These are phyloP conservation scores for Populus hybrid DNA, from an alignment of 441 rosid species.

Conservation along the genomic window DNA sequence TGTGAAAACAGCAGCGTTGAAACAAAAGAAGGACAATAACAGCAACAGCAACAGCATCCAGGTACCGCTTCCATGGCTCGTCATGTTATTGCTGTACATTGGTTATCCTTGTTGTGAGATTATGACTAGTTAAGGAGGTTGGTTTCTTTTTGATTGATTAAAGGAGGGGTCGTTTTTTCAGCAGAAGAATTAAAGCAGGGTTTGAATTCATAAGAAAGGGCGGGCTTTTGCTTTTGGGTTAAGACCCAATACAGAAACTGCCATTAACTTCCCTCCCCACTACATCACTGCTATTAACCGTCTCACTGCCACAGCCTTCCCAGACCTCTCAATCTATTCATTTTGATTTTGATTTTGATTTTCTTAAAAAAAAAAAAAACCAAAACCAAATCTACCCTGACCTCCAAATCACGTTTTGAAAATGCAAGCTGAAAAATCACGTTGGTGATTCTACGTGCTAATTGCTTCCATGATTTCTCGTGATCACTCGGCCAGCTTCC, in stretches of 20 bases:
- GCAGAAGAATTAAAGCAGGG: neutral
- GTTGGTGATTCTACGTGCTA: neutral
- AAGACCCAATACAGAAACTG: neutral
- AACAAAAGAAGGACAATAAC: slow-evolving; percentile 14
- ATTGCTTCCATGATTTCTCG: neutral
- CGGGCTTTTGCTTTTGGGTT: neutral
- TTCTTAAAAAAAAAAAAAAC: no score
- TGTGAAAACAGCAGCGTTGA: slow-evolving; percentile 12
- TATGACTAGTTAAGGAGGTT: neutral
- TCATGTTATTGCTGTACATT: neutral
- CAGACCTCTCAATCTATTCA: neutral
- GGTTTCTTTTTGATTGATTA: neutral
- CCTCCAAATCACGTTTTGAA: neutral
- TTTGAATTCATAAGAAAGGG: neutral
- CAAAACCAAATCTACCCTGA: neutral
- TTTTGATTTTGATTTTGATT: no score
- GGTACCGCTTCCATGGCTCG: neutral
- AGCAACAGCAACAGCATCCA: slow-evolving; percentile 3
- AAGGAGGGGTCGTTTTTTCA: neutral
- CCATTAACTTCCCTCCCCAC: neutral
- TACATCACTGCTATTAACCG: neutral
- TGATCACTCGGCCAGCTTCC: neutral
- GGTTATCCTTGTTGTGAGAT: neutral
- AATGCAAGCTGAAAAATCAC: neutral
- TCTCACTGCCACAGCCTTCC: neutral